Conservation (phyloP, 192 early-diverging fungal species). For the Coemansia sp. region DNA sequence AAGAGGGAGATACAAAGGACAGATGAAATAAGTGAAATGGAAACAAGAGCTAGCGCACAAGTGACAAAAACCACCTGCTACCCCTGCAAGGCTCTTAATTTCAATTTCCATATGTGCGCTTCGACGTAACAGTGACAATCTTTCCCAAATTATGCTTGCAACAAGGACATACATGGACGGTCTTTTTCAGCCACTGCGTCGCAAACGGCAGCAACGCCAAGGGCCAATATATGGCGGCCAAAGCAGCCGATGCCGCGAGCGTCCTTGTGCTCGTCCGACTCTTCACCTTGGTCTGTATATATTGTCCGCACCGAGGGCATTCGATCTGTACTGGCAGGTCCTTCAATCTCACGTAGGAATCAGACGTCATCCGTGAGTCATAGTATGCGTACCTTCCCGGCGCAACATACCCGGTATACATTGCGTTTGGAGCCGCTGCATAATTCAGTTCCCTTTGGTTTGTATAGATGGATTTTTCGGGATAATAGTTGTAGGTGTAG, state of each 20-base stretch:
- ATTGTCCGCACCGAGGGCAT: neutral
- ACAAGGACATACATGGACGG: slow-evolving; percentile 6
- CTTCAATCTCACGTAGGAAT: neutral
- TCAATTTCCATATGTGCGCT: neutral
- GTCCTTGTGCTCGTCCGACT: neutral
- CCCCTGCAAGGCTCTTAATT: too few relatives aligned
- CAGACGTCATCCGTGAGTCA: neutral
- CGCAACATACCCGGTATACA: neutral
- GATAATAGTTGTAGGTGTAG: neutral
- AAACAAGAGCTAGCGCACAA: too few relatives aligned
- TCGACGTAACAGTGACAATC: neutral
- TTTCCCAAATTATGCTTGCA: slow-evolving; percentile 7
- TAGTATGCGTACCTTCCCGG: slow-evolving; percentile 3
- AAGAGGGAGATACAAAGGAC: too few relatives aligned
- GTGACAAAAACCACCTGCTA: too few relatives aligned
- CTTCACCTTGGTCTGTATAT: slow-evolving; percentile 1
- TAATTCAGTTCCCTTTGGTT: neutral
- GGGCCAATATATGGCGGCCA: slow-evolving; percentile 5
- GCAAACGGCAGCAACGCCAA: neutral
- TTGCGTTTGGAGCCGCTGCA: neutral
- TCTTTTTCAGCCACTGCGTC: slow-evolving; percentile 3
- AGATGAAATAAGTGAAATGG: too few relatives aligned
- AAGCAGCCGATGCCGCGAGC: neutral
- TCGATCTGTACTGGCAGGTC: neutral
- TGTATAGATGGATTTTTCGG: neutral